Base-by-base conservation (phyloP, 768 basidiomycete species). In the Gloeostereum incarnatum region DNA sequence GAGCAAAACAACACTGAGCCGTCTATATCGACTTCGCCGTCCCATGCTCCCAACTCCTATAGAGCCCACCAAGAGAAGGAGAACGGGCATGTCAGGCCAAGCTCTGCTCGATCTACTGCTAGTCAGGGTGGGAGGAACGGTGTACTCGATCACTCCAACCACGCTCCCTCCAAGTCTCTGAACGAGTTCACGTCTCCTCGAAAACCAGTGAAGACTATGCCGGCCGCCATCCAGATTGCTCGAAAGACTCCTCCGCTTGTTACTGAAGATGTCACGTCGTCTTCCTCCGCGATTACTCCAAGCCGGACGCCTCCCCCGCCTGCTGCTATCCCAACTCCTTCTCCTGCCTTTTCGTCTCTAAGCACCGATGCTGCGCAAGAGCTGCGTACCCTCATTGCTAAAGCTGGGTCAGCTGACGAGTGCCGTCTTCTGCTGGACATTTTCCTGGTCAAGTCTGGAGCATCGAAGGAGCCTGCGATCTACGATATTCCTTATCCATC, bases 361-460 rank as follows among this genome's bases (percentile, higher is more conserved):
- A 38, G n/a, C 27, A 54, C 61, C 21, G 65, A 78, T 40, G 71
- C 79, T 18, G n/a, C n/a, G n/a, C 60, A 65, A 8, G 80, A 88
- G 36, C 71, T 94, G 61, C 78, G 83, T 22, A 66, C 68, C 14
- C 63, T 85, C 40, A 58, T 93, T 13, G 57, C 70, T 6, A 71
- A 62, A 35, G 88, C 90, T 10, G 81, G 81, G 1, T 77, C 69
- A 30, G 83, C 73, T 32, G 78, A 81, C 43, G 91, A 94, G 62
- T 91, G 89, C 53, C 83, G 85, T 36, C 63, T 92, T 30, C 77
- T 93, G 40, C 68, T 90, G 20, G 81, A 88, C 45, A 84, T 89
- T 66, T 83, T 86, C 60, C 63, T 94, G 41, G 68, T 75, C 9
- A 77, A 76, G 45, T 68, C 69, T 37, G 76, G 75, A 13, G 66